Evolutionary conservation across 129 eudicot species (phyloP), one percentile per base, ranked within the genome.

Genomic region (Chrysanthemum lavandulifolium): DNA sequence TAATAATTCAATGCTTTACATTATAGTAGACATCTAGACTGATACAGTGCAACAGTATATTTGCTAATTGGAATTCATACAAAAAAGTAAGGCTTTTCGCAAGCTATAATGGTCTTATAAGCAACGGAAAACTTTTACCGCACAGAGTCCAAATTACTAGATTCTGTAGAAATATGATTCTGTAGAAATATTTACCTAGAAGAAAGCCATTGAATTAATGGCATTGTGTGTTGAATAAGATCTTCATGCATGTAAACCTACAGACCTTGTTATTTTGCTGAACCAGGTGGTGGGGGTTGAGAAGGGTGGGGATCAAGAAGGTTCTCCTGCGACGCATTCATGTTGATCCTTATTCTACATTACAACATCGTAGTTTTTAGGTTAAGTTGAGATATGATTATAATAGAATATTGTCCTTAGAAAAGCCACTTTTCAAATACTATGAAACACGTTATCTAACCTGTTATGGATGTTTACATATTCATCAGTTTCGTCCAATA

Each of bases 401-500:
- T 40, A 31, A 45, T 19, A 69, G 12, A 5, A 15, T 25, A 36
- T 21, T 40, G 10, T 40, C 47, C 7, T 36, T 0, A 36, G 4
- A 53, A 54, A 55, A 5, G 5, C 10, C 23, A 5, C 51, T 18
- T 47, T 36, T 45, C 10, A 15, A 74, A 68, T 13, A 31, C 36
- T 29, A 18, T 10, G 5, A 18, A 71, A 45, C 3, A 64, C 27
- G 14, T 18, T 10, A 19, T 76, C 78, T 68, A 72, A 94, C 99
- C 97, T 84, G 82, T 94, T 94, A 79, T 94, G 99, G 73, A 90
- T 94, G 82, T 94, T 94, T 27, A 94, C 99, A 75, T 94, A 94
- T 73, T 94, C 99, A 82, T 95, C 99, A 11, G 99, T 95, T 76
- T 95, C 99, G 65, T 95, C 99, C 76, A 95, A 72, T 84, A 95